Evolutionary conservation across 352 stramenopile species (phyloP).

Genomic region (Globisporangium parvum): DNA sequence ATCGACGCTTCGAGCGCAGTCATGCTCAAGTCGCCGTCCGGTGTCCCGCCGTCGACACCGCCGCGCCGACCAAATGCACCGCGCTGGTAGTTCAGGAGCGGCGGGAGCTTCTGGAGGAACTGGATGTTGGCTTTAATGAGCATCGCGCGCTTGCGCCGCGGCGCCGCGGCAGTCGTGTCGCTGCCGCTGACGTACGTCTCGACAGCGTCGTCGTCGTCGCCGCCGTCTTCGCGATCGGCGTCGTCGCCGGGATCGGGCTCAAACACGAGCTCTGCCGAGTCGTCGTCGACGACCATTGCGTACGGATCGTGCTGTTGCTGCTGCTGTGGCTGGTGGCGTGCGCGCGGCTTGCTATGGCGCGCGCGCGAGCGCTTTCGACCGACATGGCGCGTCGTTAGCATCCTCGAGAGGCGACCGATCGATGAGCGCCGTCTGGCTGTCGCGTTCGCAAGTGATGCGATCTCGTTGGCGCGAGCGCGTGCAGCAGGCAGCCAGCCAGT

Average conservation of each 20-base stretch:
- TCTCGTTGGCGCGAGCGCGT: too few relatives aligned
- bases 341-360: neutral
- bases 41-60: constrained; percentile 48
- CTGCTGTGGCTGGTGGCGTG: neutral
- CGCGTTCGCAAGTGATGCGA: too few relatives aligned
- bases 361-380: constrained; percentile 18
- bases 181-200: constrained; percentile 9
- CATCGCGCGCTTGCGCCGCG: constrained; percentile 51
- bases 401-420: too few relatives aligned
- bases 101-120: constrained; percentile 64
- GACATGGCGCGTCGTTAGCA: too few relatives aligned
- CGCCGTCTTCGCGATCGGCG: constrained; percentile 15
- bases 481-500: too few relatives aligned
- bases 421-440: too few relatives aligned
- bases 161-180: constrained; percentile 10
- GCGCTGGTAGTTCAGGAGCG: constrained; percentile 56
- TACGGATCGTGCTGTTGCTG: neutral
- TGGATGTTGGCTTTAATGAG: constrained; percentile 47
- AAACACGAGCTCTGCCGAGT: constrained; percentile 1
- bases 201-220: constrained; percentile 11
- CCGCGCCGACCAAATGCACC: constrained; percentile 47
- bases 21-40: constrained; percentile 36
- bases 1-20: constrained; percentile 59
- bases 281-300: constrained; percentile 13
- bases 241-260: constrained; percentile 7